Conservation (phyloP, 2,329 filamentous ascomycete species). For the Acephala macrosclerotiorum region DNA sequence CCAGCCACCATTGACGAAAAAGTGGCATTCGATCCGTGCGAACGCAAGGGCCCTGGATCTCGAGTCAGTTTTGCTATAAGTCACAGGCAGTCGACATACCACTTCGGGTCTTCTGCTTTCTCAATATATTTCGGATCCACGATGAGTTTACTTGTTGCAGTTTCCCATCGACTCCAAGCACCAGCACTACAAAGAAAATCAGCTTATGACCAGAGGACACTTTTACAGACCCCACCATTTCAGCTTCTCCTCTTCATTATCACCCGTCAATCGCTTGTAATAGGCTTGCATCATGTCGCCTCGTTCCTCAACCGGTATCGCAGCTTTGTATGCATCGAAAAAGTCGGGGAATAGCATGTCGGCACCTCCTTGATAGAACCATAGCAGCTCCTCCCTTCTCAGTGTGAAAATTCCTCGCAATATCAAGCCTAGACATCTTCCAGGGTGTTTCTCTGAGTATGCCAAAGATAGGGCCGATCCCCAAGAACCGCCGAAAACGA, state of each 20-base stretch:
- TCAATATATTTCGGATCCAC: conserved; percentile 40
- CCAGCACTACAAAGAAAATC: conserved; percentile 33
- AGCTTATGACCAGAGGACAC: not conserved
- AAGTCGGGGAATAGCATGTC: conserved; percentile 49
- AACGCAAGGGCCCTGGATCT: conserved; percentile 44
- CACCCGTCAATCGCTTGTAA: conserved; percentile 48
- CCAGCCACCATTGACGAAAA: conserved; percentile 51
- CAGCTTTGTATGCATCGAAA: conserved; percentile 47
- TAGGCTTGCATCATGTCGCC: conserved; percentile 47
- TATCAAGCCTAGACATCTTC: conserved; percentile 48
- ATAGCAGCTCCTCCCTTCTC: conserved; percentile 47
- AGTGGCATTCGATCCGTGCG: conserved; percentile 52
- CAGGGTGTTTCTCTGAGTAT: conserved; percentile 53
- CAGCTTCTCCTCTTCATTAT: conserved; percentile 40
- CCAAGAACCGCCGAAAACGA: conserved; percentile 57
- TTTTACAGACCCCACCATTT: conserved; percentile 35
- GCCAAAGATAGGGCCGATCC: conserved; percentile 53
- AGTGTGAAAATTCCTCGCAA: conserved; percentile 52
- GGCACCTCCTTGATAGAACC: conserved; percentile 44
- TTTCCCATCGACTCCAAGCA: conserved; percentile 42
- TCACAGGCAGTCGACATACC: conserved; percentile 23
- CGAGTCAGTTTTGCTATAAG: not conserved
- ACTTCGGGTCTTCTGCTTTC: conserved; percentile 40
- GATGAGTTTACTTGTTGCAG: conserved; percentile 39
- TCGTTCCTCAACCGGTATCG: conserved; percentile 48